Evolutionary conservation across 495 filamentous ascomycete genomes (phyloP), one percentile per base, ranked within the genome.

Genomic region (Penicillium mononematosum): DNA sequence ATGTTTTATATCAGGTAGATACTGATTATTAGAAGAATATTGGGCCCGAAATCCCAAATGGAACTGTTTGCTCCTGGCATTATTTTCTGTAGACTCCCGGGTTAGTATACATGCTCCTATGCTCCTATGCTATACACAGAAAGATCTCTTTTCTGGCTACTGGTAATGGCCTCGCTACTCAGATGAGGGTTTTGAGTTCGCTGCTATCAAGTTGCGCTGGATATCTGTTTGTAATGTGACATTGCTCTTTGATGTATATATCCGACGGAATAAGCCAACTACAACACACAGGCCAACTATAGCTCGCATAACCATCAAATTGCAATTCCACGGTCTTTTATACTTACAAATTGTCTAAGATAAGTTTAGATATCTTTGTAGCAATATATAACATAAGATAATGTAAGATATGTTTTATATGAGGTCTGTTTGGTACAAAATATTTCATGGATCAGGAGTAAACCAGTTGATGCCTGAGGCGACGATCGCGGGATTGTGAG

Each of bases 381-480:
- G 16, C 36, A 39, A 39, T 17, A 9, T 11, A 31, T 5, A 16
- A 17, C 25, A 9, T 9, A 47, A 6, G 17, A 22, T 9, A 8
- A n/a, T 44, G 27, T 25, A 24, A 54, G 16, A 43, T 36, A 17
- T n/a, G 38, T 31, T 31, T 9, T 22, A 36, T 27, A 42, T 25
- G 24, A 25, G 24, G 24, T 36, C n/a, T 17, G n/a, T n/a, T 39
- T 39, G n/a, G 9, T 24, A 25, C 5, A 14, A 20, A 16, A 50
- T 17, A 22, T 32, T 16, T 54, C 41, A 45, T 14, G 24, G 29
- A 53, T 45, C 41, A 31, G 50, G 29, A 12, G 4, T 16, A 32
- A 19, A 41, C 11, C 6, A 12, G 22, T 49, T 53, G 51, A 9
- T 68, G 65, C 65, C 65, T 68, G 36, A 68, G 65, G 65, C 63